Evolutionary conservation across 2,329 filamentous ascomycete species (phyloP), one percentile per base, ranked within the genome.

Genomic region (Leptodontidium sp.): DNA sequence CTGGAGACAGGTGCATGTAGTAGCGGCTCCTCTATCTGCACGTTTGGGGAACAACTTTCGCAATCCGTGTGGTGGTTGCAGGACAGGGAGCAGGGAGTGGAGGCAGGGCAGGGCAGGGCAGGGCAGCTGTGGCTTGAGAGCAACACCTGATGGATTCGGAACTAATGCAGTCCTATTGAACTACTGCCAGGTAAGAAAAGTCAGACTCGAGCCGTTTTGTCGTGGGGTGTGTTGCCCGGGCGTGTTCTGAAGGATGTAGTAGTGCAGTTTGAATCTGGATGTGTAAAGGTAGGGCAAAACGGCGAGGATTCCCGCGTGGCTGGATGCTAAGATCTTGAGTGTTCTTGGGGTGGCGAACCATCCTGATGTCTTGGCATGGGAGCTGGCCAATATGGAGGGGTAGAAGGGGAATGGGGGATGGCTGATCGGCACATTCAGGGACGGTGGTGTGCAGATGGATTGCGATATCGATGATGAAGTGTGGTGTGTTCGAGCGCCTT

Each of bases 291-390:
- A 40, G 43, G 59, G 59, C 63, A 69, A 72, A 74, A 71, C 69
- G 67, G 71, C 71, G 72, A 73, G 53, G 49, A 72, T 67, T 72
- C 40, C 61, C 65, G 72, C 72, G 71, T 72, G 67, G 71, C 70
- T 73, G 49, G 50, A 45, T 29, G 64, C 21, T 58, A 45, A 40
- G 40, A 45, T 58, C 29, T 38, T 38, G 59, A 65, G 29, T 50
- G 53, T 55, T 32, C 26, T 29, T 53, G 49, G 45, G 24, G n/a
- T 66, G 17, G 35, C 47, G 32, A 43, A 52, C 43, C 43, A 55
- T 35, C 64, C 38, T 65, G 38, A 65, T 65, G 57, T 65, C 55
- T 65, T 61, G 66, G 38, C 62, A 7, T 17, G n/a, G 8, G 32
- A 45, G 24, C 29, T 61, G 43, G 53, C 66, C 61, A 68, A 64